phyloP scores from a whole-genome alignment of 2,329 filamentous ascomycete species.

The Clarireedia homoeocarpa region DNA sequence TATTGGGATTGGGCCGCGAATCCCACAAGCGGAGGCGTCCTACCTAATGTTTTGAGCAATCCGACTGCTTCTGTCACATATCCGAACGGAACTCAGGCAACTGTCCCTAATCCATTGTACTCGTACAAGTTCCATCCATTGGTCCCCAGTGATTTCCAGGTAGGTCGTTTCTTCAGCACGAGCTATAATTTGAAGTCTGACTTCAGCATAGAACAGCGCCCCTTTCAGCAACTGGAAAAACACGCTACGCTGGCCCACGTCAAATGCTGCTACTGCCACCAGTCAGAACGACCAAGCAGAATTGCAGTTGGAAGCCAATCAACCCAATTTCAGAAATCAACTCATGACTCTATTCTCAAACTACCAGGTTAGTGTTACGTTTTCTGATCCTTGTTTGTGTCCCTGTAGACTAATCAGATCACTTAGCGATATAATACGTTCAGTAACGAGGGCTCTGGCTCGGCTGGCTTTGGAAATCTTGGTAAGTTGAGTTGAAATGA shows the following conservation, averaged over 20 bases:
- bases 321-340: slow-evolving; percentile 5
- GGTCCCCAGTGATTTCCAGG: neutral
- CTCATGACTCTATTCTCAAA: slow-evolving; percentile 9
- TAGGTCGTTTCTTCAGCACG: neutral
- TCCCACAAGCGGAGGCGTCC: slow-evolving; percentile 34
- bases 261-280: neutral
- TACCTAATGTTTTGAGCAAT: slow-evolving; percentile 22
- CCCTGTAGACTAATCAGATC: neutral
- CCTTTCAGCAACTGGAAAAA: neutral
- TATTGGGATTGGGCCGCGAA: slow-evolving; percentile 41
- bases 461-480: slow-evolving; percentile 1
- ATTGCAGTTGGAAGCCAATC: slow-evolving; percentile 3
- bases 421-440: slow-evolving; percentile 5
- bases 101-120: slow-evolving; percentile 56
- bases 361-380: slow-evolving; percentile 1
- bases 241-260: slow-evolving; percentile 7
- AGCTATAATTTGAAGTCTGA: neutral
- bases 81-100: slow-evolving; percentile 42
- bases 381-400: neutral
- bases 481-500: neutral
- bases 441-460: slow-evolving; percentile 6
- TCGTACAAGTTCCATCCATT: slow-evolving; percentile 50
- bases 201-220: neutral
- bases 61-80: slow-evolving; percentile 7
- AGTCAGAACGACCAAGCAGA: slow-evolving; percentile 5